Evolutionary conservation across 441 rosid species (phyloP).

Genomic region (Populus hybrid): DNA sequence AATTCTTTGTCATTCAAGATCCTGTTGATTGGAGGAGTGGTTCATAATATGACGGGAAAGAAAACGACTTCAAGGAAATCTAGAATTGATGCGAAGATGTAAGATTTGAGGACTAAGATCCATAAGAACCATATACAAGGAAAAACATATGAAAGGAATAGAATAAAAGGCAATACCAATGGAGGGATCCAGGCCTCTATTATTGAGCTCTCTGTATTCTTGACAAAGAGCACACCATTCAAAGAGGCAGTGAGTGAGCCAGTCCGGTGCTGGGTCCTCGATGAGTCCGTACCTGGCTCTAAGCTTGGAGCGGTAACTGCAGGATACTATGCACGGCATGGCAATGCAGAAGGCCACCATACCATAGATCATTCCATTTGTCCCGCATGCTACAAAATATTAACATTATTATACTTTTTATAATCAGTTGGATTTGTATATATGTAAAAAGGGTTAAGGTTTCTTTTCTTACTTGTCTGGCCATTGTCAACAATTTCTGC

Average conservation of each 20-base stretch:
- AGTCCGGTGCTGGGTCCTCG: conserved; percentile 72
- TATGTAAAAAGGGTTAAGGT: background rate
- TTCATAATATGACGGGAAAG: background rate
- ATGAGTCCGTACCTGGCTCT: conserved; percentile 49
- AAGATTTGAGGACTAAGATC: background rate
- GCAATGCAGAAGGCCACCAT: conserved; percentile 28
- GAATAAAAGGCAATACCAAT: conserved; percentile 37
- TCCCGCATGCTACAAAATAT: conserved; percentile 39
- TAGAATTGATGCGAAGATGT: background rate
- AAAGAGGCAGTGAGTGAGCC: conserved; percentile 52
- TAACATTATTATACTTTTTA: background rate
- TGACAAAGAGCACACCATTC: conserved; percentile 71
- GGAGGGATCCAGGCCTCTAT: conserved; percentile 57
- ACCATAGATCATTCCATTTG: conserved; percentile 43
- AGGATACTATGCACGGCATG: conserved; percentile 52
- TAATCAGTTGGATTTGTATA: background rate
- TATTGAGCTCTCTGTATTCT: conserved; percentile 56
- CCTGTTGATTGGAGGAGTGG: background rate
- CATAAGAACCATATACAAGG: no score
- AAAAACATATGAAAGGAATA: no score
- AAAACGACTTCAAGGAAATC: background rate
- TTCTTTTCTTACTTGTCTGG: conserved; percentile 30
- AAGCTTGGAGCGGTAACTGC: conserved; percentile 51
- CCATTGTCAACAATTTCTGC: conserved; percentile 46
- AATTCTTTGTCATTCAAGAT: no score